Base-by-base conservation (phyloP, 768 basidiomycete species). In the Trametes cingulata region DNA sequence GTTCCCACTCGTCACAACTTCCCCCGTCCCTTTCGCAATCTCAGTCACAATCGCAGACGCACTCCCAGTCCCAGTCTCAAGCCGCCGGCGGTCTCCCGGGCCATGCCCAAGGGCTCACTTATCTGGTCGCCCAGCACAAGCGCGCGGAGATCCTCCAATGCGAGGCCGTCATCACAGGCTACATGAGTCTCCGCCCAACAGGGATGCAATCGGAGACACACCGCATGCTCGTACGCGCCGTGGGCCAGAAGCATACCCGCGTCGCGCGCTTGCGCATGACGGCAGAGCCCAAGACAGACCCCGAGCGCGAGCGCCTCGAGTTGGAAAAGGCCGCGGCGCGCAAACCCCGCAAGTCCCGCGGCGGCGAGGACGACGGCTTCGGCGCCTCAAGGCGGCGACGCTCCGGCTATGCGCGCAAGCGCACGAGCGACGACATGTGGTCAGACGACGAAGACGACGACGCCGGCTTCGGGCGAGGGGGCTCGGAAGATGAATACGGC, bases 191-290 rank as follows among this genome's bases (percentile, higher is more conserved):
- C 60, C 87, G 88, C 2, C 94, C 94, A 2, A 90, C 91, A 3
- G 89, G 90, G 59, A 93, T 95, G 88, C 88, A 93, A 70, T 90
- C 89, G 5, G 88, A 91, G 73, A 91, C 91, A 14, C 93, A 96
- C 72, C 85, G 90, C 51, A 88, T 92, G 84, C 80, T 95, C 39
- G 94, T 93, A 7, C 86, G 88, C 37, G 87, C 91, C 39, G 91
- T 94, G 8, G 90, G 88, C 33, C 90, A 93, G 69, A 88, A 89
- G 72, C 89, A 95, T 74, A 88, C 80, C 73, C 91, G 91, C 69
- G 82, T 89, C 20, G 87, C 91, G 5, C 84, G 88, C 52, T 79
- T 92, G 63, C 85, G 86, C 62, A 86, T 93, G 80, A 88, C 85
- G 1, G 85, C 87, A n/a, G 90, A 91, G 41, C 88, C 88, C 3